Evolutionary conservation across 2,329 filamentous ascomycete genomes (phyloP), one percentile per base, ranked within the genome.

Genomic region (Fonsecaea monophora): DNA sequence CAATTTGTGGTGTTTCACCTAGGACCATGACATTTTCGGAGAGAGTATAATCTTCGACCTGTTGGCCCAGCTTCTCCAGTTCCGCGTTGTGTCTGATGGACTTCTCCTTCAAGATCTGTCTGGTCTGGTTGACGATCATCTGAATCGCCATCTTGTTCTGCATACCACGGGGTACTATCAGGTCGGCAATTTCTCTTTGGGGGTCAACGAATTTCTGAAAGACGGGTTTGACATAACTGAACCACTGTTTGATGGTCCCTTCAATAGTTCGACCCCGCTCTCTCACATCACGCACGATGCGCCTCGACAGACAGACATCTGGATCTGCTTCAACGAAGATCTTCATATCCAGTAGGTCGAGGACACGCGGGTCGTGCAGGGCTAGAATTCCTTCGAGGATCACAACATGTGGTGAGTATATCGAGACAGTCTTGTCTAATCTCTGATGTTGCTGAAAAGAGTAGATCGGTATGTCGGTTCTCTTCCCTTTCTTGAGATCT

Each of bases 211-310:
- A 98, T 84, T 90, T 92, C 78, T 94, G 91, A 74, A 96, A 98
- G 75, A 98, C 98, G 2, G 95, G 95, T 79, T 99, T 99, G 53
- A 99, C 95, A 76, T 91, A 99, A 10, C 82, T 83, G 77, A 98
- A 97, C 95, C 95, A 99, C 78, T 99, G 95, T 79, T 98, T 98
- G 78, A 99, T 94, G 75, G 94, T 94, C 48, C 95, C 95, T 76
- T 97, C 91, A 64, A 98, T 91, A 75, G 97, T 94, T 75, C 95
- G 87, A 2, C 92, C 94, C 74, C 95, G 89, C 74, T 97, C 92
- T 73, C 88, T 88, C 25, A 98, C 92, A 79, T 99, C 95, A 75
- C 95, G 90, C 42, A 92, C 82, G 72, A 96, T 88, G 86, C 94
- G 85, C 79, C 94, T 85, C 32, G 94, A 94, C 56, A 99, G 84